Evolutionary conservation across 306 rosid genomes (phyloP).

Genomic region (Malus sieversii): DNA sequence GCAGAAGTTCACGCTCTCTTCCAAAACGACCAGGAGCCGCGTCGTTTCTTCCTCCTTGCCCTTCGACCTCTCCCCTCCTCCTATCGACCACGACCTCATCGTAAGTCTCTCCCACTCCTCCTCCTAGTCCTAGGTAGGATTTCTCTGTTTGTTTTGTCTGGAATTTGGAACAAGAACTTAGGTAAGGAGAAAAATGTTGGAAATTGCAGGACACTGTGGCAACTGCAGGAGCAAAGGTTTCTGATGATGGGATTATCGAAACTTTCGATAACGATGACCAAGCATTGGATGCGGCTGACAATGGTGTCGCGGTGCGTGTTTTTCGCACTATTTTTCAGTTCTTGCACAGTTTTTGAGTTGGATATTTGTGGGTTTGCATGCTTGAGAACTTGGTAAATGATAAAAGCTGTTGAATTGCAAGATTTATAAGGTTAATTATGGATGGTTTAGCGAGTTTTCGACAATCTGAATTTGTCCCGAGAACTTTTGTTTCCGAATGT

Average conservation of each 20-base stretch:
- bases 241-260: slow-evolving; percentile 57
- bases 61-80: slow-evolving; percentile 82
- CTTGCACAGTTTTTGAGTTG: not conserved
- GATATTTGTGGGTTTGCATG: not conserved
- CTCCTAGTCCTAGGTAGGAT: too few species aligned
- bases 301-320: slow-evolving; percentile 58
- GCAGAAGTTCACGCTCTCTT: not conserved
- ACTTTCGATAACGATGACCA: slow-evolving; percentile 71
- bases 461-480: not conserved
- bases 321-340: not conserved
- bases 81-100: slow-evolving; percentile 77
- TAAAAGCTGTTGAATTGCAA: not conserved
- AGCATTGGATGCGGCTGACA: slow-evolving; percentile 56
- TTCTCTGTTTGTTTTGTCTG: not conserved
- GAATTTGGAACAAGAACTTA: not conserved
- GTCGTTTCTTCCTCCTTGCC: slow-evolving; percentile 27
- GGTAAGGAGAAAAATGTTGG: not conserved
- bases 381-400: not conserved
- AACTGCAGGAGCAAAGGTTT: slow-evolving; percentile 49
- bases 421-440: not conserved
- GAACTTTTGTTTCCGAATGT: not conserved
- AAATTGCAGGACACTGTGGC: slow-evolving; percentile 50
- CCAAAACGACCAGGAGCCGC: slow-evolving; percentile 1
- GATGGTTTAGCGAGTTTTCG: not conserved
- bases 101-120: slow-evolving; percentile 22